phyloP scores from a whole-genome alignment of 805 yeast species.

The Nakazawaea sp. region DNA sequence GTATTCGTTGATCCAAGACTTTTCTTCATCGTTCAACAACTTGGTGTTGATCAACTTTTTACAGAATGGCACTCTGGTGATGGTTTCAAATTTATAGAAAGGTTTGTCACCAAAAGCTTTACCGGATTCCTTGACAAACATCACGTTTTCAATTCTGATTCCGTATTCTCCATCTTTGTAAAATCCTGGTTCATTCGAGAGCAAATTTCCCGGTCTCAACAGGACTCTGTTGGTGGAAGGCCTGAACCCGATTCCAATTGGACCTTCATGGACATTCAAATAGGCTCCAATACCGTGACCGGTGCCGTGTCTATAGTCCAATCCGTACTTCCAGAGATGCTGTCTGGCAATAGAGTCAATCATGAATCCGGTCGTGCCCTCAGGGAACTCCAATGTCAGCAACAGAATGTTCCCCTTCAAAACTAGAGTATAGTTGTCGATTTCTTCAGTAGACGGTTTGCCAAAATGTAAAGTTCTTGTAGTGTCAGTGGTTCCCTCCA shows the following conservation, averaged over 20 bases:
- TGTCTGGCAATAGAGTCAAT: slow-evolving; percentile 56
- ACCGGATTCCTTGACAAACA: slow-evolving; percentile 37
- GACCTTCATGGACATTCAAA: slow-evolving; percentile 58
- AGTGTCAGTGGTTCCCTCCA: slow-evolving; percentile 61
- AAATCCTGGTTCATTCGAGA: slow-evolving; percentile 59
- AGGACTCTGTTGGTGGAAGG: slow-evolving; percentile 37
- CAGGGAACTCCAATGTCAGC: slow-evolving; percentile 44
- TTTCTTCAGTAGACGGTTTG: slow-evolving; percentile 37
- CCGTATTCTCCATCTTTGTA: slow-evolving; percentile 57
- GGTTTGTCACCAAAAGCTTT: slow-evolving; percentile 29
- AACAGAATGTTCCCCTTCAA: slow-evolving; percentile 51
- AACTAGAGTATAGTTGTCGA: slow-evolving; percentile 46
- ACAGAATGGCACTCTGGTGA: slow-evolving; percentile 54
- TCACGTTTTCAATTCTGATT: slow-evolving; percentile 46
- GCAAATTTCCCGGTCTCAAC: slow-evolving; percentile 45
- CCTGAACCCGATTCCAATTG: slow-evolving; percentile 54
- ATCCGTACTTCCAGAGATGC: slow-evolving; percentile 45
- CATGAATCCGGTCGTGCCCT: slow-evolving; percentile 44
- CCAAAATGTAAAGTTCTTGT: slow-evolving; percentile 55
- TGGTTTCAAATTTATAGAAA: slow-evolving; percentile 46
- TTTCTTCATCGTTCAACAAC: slow-evolving; percentile 39
- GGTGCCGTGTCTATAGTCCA: slow-evolving; percentile 60
- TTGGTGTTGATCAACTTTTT: slow-evolving; percentile 38
- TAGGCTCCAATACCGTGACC: slow-evolving; percentile 61
- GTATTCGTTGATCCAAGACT: slow-evolving; percentile 41